These are phyloP conservation scores for Coemansia sp. DNA, from an alignment of 192 early-diverging fungal genomes.

Conservation along the genomic window DNA sequence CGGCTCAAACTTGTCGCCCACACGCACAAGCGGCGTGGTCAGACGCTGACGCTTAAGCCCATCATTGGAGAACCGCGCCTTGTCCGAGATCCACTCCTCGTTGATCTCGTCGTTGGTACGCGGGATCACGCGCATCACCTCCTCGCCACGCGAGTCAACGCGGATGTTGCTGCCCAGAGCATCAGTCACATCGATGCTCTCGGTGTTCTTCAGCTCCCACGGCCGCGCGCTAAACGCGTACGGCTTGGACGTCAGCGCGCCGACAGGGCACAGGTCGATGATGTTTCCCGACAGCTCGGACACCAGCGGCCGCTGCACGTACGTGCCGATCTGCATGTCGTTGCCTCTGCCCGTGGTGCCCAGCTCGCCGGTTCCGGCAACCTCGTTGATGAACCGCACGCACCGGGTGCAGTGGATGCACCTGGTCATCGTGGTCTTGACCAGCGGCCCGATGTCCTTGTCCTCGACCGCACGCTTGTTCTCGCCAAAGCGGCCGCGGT, in stretches of 20 bases:
- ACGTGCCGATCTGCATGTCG: constrained; percentile 98
- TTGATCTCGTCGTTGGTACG: constrained; percentile 97
- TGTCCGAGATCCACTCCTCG: constrained; percentile 99
- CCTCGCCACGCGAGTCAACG: constrained; percentile 91
- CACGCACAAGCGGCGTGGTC: constrained; percentile 86
- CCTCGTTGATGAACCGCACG: constrained; percentile 97
- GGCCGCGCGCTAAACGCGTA: constrained; percentile 92
- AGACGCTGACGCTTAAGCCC: constrained; percentile 95
- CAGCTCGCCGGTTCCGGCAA: constrained; percentile 92
- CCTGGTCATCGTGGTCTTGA: constrained; percentile 96
- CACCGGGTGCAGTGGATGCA: constrained; percentile 99
- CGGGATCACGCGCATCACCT: constrained; percentile 95
- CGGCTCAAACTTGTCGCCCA: constrained; percentile 79
- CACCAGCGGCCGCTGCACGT: constrained; percentile 82
- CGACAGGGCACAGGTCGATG: constrained; percentile 97
- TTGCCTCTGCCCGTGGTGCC: constrained; percentile 96
- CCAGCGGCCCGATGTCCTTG: constrained; percentile 95
- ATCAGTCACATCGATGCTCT: constrained; percentile 93
- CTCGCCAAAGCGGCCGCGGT: constrained; percentile 89
- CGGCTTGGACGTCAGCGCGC: constrained; percentile 95
- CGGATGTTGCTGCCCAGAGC: constrained; percentile 96
- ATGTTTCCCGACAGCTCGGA: constrained; percentile 98
- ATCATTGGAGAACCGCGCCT: constrained; percentile 93
- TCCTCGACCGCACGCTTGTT: constrained; percentile 97
- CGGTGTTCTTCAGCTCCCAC: constrained; percentile 96